Conservation (phyloP, 441 rosid species). For the Breynia disticha region DNA sequence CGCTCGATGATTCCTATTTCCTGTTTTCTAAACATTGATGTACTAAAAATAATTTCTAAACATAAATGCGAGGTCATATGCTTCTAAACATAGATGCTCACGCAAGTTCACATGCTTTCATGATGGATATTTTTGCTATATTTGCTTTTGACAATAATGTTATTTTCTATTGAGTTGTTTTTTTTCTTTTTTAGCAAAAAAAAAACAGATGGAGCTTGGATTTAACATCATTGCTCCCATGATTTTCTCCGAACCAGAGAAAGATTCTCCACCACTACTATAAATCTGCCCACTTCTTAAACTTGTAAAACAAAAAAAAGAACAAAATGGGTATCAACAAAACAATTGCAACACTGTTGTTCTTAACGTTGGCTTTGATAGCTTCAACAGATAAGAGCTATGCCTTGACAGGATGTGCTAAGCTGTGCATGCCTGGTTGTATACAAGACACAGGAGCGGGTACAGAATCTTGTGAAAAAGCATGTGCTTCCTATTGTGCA, state of each 20-base stretch:
- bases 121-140: too few relatives aligned
- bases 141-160: too few relatives aligned
- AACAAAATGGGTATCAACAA: slow-evolving; percentile 4
- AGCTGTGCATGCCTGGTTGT: slow-evolving; percentile 2
- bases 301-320: background rate
- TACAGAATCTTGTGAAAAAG: background rate
- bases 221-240: background rate
- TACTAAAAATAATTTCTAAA: too few relatives aligned
- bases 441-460: background rate
- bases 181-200: too few relatives aligned
- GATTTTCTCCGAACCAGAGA: background rate
- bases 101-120: too few relatives aligned
- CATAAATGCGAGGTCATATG: too few relatives aligned
- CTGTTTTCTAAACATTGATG: too few relatives aligned
- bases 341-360: background rate
- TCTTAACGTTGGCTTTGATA: background rate
- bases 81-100: too few relatives aligned
- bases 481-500: background rate
- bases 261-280: background rate
- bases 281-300: background rate
- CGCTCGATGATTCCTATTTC: too few relatives aligned
- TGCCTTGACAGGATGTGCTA: background rate
- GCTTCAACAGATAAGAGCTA: background rate
- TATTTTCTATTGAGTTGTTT: too few relatives aligned
- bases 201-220: too few relatives aligned